Evolutionary conservation across 768 basidiomycete genomes (phyloP), one percentile per base, ranked within the genome.

Genomic region (Clavulina sp.): DNA sequence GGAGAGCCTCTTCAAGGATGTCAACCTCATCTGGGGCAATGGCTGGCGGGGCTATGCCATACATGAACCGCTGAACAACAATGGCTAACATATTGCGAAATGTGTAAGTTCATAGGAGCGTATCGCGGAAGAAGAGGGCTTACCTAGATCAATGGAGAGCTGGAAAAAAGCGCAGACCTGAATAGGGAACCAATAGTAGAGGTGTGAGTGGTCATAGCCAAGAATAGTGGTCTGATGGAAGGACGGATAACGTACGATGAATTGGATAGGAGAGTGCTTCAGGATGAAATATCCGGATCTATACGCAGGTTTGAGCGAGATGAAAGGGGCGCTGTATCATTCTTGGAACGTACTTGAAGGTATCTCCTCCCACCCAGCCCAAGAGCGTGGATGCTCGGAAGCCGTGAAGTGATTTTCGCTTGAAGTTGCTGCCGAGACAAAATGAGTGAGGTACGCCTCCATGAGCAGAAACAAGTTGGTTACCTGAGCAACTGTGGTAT

Each of bases 341-440:
- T n/a, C 53, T 5, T 38, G 28, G 21, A 16, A 55, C 71, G 56
- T 59, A 85, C 86, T 89, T 89, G 75, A 84, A 88, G 18, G 76
- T 64, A 64, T 89, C 86, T 56, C 86, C 86, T 53, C 81, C 84
- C 43, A 76, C 67, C 86, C 86, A 88, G 29, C 86, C 86, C 32
- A 86, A 60, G 47, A 89, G 64, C 2, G 86, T 89, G 4, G 84
- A 84, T 64, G 76, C 73, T 31, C 85, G 76, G 65, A 89, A 89
- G 32, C 86, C 86, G 64, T 86, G 86, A 44, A 89, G 63, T 2
- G 86, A 86, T 38, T 74, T 74, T 59, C 78, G 81, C 50, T 76
- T 77, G 62, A 80, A 81, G 59, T 89, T 89, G 60, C 86, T 88
- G 59, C 28, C 50, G 7, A 49, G 29, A 24, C 4, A 46, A 54